A percentile compares a stretch with the other conserved stretches of the same genome.
Evolutionary conservation across 495 filamentous ascomycete genomes (phyloP).

Genomic region (Xylaria longipes): DNA sequence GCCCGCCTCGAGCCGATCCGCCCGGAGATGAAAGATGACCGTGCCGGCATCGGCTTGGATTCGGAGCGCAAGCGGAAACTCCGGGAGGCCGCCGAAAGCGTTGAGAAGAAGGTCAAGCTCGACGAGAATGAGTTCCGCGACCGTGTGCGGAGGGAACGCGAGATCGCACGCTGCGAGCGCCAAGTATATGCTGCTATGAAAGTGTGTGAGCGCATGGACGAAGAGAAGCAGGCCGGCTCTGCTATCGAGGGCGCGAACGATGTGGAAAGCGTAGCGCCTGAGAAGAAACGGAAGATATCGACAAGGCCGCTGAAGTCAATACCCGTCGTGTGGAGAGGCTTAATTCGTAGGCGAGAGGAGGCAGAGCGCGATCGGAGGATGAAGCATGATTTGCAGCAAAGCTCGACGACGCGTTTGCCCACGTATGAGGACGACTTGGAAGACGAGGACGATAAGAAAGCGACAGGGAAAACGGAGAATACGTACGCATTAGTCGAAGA

Average conservation of each 20-base stretch:
- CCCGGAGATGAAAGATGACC: slow-evolving; percentile 70
- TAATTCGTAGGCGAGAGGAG: slow-evolving; percentile 71
- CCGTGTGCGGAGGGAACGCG: slow-evolving; percentile 71
- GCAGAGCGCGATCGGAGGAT: slow-evolving; percentile 72
- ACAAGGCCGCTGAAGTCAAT: slow-evolving; percentile 62
- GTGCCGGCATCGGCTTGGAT: slow-evolving; percentile 86
- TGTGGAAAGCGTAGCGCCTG: slow-evolving; percentile 24
- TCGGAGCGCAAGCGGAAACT: slow-evolving; percentile 83
- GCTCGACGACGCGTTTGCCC: slow-evolving; percentile 51
- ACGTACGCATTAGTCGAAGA: slow-evolving; percentile 66
- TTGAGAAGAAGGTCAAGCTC: slow-evolving; percentile 65
- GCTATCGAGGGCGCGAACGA: not conserved
- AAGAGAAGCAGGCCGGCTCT: slow-evolving; percentile 40
- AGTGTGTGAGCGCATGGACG: slow-evolving; percentile 76
- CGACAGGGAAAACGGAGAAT: slow-evolving; percentile 49
- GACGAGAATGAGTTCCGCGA: slow-evolving; percentile 81
- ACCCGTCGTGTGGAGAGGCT: slow-evolving; percentile 79
- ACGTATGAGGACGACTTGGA: slow-evolving; percentile 60
- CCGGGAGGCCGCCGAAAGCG: slow-evolving; percentile 64
- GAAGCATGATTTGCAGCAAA: slow-evolving; percentile 73
- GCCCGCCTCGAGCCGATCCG: slow-evolving; percentile 26
- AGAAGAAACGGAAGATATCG: slow-evolving; percentile 53
- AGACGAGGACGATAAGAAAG: slow-evolving; percentile 58
- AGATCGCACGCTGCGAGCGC: slow-evolving; percentile 70
- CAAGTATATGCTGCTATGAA: slow-evolving; percentile 78